Conservation (phyloP, 345 rosid genomes). For the Litchi chinensis region DNA sequence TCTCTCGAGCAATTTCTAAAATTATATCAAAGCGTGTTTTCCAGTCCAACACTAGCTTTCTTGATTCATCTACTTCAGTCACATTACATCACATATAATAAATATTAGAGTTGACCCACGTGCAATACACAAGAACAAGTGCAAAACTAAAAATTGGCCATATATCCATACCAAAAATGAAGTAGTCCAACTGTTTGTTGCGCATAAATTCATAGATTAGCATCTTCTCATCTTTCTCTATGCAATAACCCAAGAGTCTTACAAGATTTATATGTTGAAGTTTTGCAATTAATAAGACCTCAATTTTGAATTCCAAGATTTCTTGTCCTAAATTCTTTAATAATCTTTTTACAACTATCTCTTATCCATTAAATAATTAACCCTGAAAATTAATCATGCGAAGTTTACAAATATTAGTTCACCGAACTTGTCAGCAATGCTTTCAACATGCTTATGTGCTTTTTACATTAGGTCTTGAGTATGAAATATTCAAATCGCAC, state of each 20-base stretch:
- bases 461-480: no score
- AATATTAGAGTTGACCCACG: background rate
- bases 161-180: constrained; percentile 4
- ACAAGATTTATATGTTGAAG: constrained; percentile 31
- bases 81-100: background rate
- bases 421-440: no score
- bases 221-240: constrained; percentile 24
- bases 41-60: constrained; percentile 29
- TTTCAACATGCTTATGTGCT: no score
- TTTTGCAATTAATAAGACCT: constrained; percentile 12
- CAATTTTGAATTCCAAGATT: background rate
- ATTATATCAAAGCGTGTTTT: constrained; percentile 28
- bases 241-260: constrained; percentile 28
- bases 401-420: no score
- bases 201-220: constrained; percentile 32
- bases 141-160: background rate
- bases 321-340: background rate
- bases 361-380: background rate
- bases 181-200: constrained; percentile 23
- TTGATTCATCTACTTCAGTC: constrained; percentile 18
- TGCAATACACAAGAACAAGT: background rate
- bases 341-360: background rate
- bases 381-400: background rate
- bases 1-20: constrained; percentile 38
- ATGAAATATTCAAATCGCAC: no score